These are phyloP conservation scores for Elsinoe australis DNA, from an alignment of 2,329 filamentous ascomycete genomes.

Conservation along the genomic window DNA sequence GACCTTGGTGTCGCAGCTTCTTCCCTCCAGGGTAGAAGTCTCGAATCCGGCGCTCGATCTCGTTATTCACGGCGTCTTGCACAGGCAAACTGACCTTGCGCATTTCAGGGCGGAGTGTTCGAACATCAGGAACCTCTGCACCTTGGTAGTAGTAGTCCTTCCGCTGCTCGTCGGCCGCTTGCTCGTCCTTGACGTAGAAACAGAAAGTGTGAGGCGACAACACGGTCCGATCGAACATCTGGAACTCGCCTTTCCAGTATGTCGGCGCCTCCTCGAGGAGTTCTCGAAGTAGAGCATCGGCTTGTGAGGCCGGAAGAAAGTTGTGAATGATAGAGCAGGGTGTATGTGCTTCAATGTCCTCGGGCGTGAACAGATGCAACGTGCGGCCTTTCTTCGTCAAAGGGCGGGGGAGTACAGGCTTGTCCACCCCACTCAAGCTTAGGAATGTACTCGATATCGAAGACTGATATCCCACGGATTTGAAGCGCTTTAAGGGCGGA, in stretches of 20 bases:
- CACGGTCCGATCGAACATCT: constrained; percentile 82
- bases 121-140: constrained; percentile 63
- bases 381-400: constrained; percentile 73
- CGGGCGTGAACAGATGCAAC: constrained; percentile 71
- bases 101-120: constrained; percentile 68
- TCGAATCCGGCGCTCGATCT: constrained; percentile 64
- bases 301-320: constrained; percentile 65
- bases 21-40: constrained; percentile 58
- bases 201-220: constrained; percentile 74
- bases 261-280: constrained; percentile 64
- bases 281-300: constrained; percentile 66
- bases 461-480: constrained; percentile 38
- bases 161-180: constrained; percentile 62
- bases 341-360: constrained; percentile 73
- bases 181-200: constrained; percentile 71
- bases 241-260: constrained; percentile 66
- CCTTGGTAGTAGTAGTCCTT: constrained; percentile 85
- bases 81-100: constrained; percentile 61
- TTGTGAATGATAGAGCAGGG: constrained; percentile 91
- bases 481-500: constrained; percentile 19
- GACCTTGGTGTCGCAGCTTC: constrained; percentile 72
- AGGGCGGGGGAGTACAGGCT: constrained; percentile 21
- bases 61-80: constrained; percentile 65
- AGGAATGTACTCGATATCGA: constrained; percentile 27
- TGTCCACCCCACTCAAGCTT: background rate